Percentiles rank a stretch among this genome's conserved stretches.
Evolutionary conservation across 768 basidiomycete genomes (phyloP).

Genomic region (Suillus paluster): DNA sequence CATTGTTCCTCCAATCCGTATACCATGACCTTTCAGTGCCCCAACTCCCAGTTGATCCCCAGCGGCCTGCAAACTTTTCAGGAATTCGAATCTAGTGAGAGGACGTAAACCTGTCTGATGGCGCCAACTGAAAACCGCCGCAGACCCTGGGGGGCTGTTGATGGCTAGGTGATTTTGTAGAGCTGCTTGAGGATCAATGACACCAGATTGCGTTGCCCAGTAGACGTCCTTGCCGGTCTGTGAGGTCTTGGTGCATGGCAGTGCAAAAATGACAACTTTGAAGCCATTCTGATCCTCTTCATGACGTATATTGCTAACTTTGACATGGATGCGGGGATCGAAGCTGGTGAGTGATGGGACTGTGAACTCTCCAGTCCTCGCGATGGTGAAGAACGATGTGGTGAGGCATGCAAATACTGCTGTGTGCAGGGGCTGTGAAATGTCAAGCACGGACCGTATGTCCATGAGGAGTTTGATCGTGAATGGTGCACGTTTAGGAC

Average conservation of each 20-base stretch:
- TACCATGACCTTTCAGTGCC: conserved; percentile 29
- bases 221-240: conserved; percentile 22
- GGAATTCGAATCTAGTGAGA: conserved; percentile 34
- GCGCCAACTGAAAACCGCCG: conserved; percentile 36
- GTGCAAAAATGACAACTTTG: neutral
- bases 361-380: too few species aligned
- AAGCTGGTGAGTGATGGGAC: too few species aligned
- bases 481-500: conserved; percentile 13
- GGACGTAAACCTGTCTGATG: conserved; percentile 15
- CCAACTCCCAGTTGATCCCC: too few species aligned
- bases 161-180: conserved; percentile 22
- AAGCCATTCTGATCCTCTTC: neutral
- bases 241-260: neutral
- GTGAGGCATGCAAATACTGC: conserved; percentile 23
- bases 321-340: too few species aligned
- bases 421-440: conserved; percentile 9
- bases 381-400: conserved; percentile 17
- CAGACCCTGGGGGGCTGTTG: conserved; percentile 27
- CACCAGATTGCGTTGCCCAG: conserved; percentile 14
- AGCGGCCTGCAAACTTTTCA: too few species aligned
- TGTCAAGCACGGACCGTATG: conserved; percentile 16
- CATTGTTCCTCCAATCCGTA: conserved; percentile 34
- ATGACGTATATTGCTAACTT: too few species aligned
- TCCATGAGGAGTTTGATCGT: conserved; percentile 25
- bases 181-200: conserved; percentile 12